Evolutionary conservation across 176 grass and related monocot species (phyloP).

Genomic region (Oryza officinalis): DNA sequence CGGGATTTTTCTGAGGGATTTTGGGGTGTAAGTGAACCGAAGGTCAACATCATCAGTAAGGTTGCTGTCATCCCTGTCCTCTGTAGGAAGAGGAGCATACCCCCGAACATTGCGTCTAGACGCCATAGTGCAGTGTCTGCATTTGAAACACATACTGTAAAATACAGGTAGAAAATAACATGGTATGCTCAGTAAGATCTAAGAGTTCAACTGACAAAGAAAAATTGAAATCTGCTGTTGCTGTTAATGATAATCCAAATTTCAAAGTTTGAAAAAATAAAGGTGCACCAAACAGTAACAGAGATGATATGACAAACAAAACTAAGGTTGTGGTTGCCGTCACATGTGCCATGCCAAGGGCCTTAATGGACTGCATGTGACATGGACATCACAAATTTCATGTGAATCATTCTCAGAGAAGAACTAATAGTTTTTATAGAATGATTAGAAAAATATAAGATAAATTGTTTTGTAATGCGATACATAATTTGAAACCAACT

Average conservation of each 20-base stretch:
- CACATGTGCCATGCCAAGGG: too few relatives aligned
- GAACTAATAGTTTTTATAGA: too few relatives aligned
- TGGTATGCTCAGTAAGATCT: neutral
- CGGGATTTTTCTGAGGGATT: conserved; percentile 61
- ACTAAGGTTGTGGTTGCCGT: too few relatives aligned
- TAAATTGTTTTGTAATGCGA: too few relatives aligned
- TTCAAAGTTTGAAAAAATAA: too few relatives aligned
- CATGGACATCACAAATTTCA: too few relatives aligned
- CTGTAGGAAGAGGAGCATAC: conserved; percentile 61
- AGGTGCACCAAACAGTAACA: too few relatives aligned
- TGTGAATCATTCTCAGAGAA: too few relatives aligned
- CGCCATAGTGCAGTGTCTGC: conserved; percentile 46
- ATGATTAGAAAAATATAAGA: too few relatives aligned
- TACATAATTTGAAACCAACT: rapidly evolving
- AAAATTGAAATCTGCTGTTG: neutral
- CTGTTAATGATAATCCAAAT: too few relatives aligned
- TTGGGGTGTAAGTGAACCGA: conserved; percentile 79
- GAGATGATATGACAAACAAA: too few relatives aligned
- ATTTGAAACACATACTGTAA: neutral
- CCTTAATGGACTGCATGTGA: too few relatives aligned
- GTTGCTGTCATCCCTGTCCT: conserved; percentile 33
- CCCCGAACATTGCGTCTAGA: conserved; percentile 51
- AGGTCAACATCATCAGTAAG: conserved; percentile 51
- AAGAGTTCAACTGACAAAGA: neutral
- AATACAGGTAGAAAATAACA: neutral